A percentile compares a stretch with the other conserved stretches of the same genome.
Conservation (phyloP, 805 yeast species). For the Ogataea parapolymorpha region DNA sequence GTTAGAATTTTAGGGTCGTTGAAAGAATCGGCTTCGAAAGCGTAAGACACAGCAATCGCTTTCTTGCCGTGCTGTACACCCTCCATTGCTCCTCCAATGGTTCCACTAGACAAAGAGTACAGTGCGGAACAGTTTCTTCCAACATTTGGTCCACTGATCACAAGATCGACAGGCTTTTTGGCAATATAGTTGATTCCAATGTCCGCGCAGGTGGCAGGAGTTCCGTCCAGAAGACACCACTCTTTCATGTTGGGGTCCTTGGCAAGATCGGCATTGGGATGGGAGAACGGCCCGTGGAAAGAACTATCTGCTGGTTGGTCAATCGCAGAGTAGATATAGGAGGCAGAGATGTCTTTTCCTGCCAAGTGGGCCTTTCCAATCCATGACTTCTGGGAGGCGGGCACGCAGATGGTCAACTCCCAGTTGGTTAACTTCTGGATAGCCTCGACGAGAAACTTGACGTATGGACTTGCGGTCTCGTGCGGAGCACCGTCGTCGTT, state of each 20-base stretch:
- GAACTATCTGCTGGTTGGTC: slow-evolving; percentile 44
- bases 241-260: slow-evolving; percentile 51
- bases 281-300: slow-evolving; percentile 65
- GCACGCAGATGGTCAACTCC: slow-evolving; percentile 82
- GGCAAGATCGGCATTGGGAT: slow-evolving; percentile 41
- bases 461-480: slow-evolving; percentile 75
- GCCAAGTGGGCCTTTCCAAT: slow-evolving; percentile 97
- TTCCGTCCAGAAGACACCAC: slow-evolving; percentile 87
- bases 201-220: slow-evolving; percentile 95
- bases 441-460: slow-evolving; percentile 75
- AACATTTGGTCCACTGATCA: slow-evolving; percentile 91
- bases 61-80: slow-evolving; percentile 70
- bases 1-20: slow-evolving; percentile 50
- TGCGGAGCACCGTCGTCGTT: slow-evolving; percentile 97
- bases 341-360: slow-evolving; percentile 57
- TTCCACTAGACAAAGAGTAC: slow-evolving; percentile 88
- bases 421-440: slow-evolving; percentile 66
- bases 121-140: slow-evolving; percentile 91
- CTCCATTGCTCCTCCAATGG: slow-evolving; percentile 97
- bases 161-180: slow-evolving; percentile 69
- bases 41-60: slow-evolving; percentile 81
- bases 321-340: slow-evolving; percentile 60
- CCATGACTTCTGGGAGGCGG: slow-evolving; percentile 89
- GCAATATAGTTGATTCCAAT: slow-evolving; percentile 77
- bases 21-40: slow-evolving; percentile 52